Percentiles rank a stretch among this genome's conserved stretches.
Evolutionary conservation across 768 basidiomycete genomes (phyloP).

Genomic region (Agaricus subrufescens): DNA sequence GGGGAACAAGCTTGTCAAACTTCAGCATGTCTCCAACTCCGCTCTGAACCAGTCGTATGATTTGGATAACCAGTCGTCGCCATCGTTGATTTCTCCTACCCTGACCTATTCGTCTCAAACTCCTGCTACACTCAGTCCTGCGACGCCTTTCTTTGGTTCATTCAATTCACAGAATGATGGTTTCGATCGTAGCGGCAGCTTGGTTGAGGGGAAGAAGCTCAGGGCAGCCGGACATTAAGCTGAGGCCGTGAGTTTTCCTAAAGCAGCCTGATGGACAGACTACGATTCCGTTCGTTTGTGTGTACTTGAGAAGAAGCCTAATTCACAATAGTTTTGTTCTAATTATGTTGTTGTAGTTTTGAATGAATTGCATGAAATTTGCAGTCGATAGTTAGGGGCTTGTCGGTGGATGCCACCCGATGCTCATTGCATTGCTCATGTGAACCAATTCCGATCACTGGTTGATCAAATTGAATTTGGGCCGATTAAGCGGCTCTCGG

Average conservation of each 20-base stretch:
- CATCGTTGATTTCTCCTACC: slow-evolving; percentile 59
- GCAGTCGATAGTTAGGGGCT: too few relatives aligned
- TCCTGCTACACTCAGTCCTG: slow-evolving; percentile 63
- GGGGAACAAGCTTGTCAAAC: slow-evolving; percentile 13
- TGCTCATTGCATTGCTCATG: too few relatives aligned
- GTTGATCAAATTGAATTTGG: too few relatives aligned
- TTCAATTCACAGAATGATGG: slow-evolving; percentile 35
- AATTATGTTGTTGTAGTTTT: too few relatives aligned
- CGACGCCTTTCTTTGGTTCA: slow-evolving; percentile 67
- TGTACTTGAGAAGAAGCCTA: neutral
- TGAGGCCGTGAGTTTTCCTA: neutral
- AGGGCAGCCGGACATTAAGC: neutral
- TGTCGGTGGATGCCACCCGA: too few relatives aligned
- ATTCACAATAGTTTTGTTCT: neutral
- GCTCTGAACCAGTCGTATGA: slow-evolving; percentile 5
- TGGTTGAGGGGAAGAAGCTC: slow-evolving; percentile 4
- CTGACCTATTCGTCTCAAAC: slow-evolving; percentile 65
- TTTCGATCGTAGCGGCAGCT: slow-evolving; percentile 13
- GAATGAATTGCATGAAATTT: too few relatives aligned
- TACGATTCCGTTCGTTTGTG: neutral
- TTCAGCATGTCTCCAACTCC: slow-evolving; percentile 4
- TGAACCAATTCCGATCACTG: too few relatives aligned
- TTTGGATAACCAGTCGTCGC: slow-evolving; percentile 17
- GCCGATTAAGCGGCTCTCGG: too few relatives aligned
- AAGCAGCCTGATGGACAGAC: neutral